Evolutionary conservation across 345 rosid genomes (phyloP).

Genomic region (Acer saccharum): DNA sequence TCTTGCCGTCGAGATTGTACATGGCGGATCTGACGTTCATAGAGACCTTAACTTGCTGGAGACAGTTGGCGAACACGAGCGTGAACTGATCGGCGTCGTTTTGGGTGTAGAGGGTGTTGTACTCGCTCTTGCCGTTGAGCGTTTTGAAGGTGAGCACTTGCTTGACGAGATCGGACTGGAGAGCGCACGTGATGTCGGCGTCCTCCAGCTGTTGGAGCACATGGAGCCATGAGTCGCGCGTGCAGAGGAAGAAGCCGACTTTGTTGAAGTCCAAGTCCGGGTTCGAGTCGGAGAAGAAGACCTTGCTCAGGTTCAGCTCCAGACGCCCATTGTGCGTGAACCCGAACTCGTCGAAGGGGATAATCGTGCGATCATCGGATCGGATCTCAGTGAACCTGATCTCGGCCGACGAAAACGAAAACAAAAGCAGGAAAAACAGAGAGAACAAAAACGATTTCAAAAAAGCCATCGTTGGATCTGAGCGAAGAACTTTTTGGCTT

Average conservation of each 20-base stretch:
- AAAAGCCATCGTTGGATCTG: conserved; percentile 43
- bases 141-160: conserved; percentile 62
- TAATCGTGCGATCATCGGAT: conserved; percentile 64
- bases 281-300: conserved; percentile 49
- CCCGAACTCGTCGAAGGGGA: conserved; percentile 87
- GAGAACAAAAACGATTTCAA: conserved; percentile 7
- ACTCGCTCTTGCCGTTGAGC: conserved; percentile 34
- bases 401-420: conserved; percentile 53
- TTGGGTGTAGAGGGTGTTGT: conserved; percentile 25
- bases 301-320: conserved; percentile 65
- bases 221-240: conserved; percentile 78
- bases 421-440: conserved; percentile 21
- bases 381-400: conserved; percentile 76
- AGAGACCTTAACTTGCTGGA: conserved; percentile 58
- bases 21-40: conserved; percentile 83
- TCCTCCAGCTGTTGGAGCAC: conserved; percentile 80
- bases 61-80: conserved; percentile 85
- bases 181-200: conserved; percentile 72
- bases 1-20: conserved; percentile 80
- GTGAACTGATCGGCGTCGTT: conserved; percentile 79
- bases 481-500: neutral
- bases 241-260: conserved; percentile 95
- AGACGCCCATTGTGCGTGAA: conserved; percentile 86
- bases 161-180: conserved; percentile 65
- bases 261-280: conserved; percentile 67